Base-by-base conservation (phyloP, 345 rosid species). In the Gossypium mustelinum region DNA sequence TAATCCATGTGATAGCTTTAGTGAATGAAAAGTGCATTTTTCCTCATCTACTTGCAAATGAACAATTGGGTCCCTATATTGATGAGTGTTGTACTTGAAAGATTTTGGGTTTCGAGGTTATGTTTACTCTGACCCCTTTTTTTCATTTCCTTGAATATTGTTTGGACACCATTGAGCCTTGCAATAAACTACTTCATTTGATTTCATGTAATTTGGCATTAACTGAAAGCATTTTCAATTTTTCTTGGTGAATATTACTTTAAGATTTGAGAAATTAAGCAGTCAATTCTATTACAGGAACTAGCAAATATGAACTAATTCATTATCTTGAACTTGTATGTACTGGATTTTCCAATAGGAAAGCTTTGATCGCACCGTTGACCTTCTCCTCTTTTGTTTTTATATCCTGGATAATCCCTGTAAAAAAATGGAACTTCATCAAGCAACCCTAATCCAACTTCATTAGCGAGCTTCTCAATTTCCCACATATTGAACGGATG, bases 401-500 rank as follows among this genome's bases (percentile, higher is more conserved):
- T 1, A 34, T 82, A 82, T 0, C 85, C 82, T 3, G 80, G 82
- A 76, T 78, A 80, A 7, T 76, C 60, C 55, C 54, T 48, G 7
- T 2, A 8, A 0, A 0, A 2, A 54, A 82, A 78, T 6, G 39
- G 12, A 0, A 16, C 69, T 48, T 44, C 0, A 0, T 27, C 60
- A 1, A 10, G 2, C 22, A 76, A 65, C 6, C 13, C 0, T 50
- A 76, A 54, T 14, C 80, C 81, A 45, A 56, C 80, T 11, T 73
- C 77, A 8, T 73, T 25, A 11, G 81, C 77, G 1, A 79, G 61
- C 12, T 58, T 10, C 73, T 14, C 68, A 4, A 77, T 73, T 24
- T 68, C 24, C 83, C 84, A 78, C 14, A 1, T 8, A 3, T 14
- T 4, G 62, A 74, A 85, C 5, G 86, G 86, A 73, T 81, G 62